phyloP scores from a whole-genome alignment of 805 yeast genomes.

The Nakazawaea sp. region DNA sequence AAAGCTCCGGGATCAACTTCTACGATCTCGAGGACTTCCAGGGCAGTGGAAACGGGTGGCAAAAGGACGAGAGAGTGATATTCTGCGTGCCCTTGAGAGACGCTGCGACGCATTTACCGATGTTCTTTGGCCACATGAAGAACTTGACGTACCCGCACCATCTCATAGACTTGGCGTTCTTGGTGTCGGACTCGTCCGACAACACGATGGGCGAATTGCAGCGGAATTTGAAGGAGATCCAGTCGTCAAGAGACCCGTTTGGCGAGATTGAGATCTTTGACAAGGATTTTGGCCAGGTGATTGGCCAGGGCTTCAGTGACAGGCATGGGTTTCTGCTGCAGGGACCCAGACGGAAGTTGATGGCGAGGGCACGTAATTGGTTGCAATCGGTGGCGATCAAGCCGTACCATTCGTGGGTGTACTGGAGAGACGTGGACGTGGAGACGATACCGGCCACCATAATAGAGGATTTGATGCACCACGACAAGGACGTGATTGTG shows the following conservation, averaged over 20 bases:
- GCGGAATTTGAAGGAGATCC: slow-evolving; percentile 52
- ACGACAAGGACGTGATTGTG: slow-evolving; percentile 84
- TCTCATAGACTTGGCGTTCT: slow-evolving; percentile 59
- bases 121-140: slow-evolving; percentile 51
- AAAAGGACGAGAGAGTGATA: slow-evolving; percentile 41
- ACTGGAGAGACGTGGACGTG: slow-evolving; percentile 98
- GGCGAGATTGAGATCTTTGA: slow-evolving; percentile 85
- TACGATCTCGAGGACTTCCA: slow-evolving; percentile 35
- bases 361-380: slow-evolving; percentile 98
- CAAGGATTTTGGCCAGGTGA: slow-evolving; percentile 88
- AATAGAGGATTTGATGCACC: slow-evolving; percentile 88
- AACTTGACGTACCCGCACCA: slow-evolving; percentile 54
- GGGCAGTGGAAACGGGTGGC: slow-evolving; percentile 47
- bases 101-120: slow-evolving; percentile 53
- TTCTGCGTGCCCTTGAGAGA: slow-evolving; percentile 56
- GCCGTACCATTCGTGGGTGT: slow-evolving; percentile 93
- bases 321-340: slow-evolving; percentile 96
- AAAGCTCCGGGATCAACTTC: slow-evolving; percentile 13
- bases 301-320: slow-evolving; percentile 90
- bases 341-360: slow-evolving; percentile 88
- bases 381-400: slow-evolving; percentile 75
- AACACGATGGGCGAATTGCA: slow-evolving; percentile 70
- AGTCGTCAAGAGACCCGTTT: slow-evolving; percentile 59
- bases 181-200: slow-evolving; percentile 88
- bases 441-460: slow-evolving; percentile 82